Evolutionary conservation across 2,329 filamentous ascomycete species (phyloP).

Genomic region (Pseudogymnoascus sp.): DNA sequence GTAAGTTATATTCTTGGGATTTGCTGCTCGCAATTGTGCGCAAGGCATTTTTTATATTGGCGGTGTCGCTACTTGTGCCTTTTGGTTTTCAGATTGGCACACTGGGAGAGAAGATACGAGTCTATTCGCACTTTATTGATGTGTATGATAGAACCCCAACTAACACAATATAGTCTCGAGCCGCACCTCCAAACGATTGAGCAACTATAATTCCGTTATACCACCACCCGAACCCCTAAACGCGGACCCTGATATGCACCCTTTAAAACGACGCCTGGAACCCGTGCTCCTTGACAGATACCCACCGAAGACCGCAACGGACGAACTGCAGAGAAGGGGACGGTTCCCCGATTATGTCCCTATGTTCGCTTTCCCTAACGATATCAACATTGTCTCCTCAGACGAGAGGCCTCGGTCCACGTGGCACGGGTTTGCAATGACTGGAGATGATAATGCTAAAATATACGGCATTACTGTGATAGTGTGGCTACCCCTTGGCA

Average conservation of each 20-base stretch:
- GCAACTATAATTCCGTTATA: slow-evolving; percentile 98
- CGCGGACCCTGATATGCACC: slow-evolving; percentile 87
- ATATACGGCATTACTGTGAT: slow-evolving; percentile 87
- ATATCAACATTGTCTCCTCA: slow-evolving; percentile 92
- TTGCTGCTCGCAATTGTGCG: background rate
- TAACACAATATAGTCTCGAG: slow-evolving; percentile 48
- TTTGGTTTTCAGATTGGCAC: background rate
- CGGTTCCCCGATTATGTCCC: slow-evolving; percentile 95
- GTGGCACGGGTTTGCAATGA: slow-evolving; percentile 99
- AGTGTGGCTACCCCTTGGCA: slow-evolving; percentile 82
- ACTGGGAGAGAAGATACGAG: background rate
- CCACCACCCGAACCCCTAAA: slow-evolving; percentile 87
- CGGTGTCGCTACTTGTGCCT: background rate
- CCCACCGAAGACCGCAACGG: slow-evolving; percentile 72
- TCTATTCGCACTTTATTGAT: background rate
- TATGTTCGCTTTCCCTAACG: slow-evolving; percentile 98
- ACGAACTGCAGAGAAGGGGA: slow-evolving; percentile 72
- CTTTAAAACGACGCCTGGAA: slow-evolving; percentile 86
- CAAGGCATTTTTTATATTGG: background rate
- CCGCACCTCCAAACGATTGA: slow-evolving; percentile 79
- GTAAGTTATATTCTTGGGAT: slow-evolving; percentile 42
- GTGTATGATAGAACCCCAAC: background rate
- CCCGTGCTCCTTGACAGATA: slow-evolving; percentile 94
- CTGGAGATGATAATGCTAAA: slow-evolving; percentile 82
- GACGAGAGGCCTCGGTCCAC: slow-evolving; percentile 92